phyloP scores from a whole-genome alignment of 257 asterid species.

The Marsdenia floribunda region DNA sequence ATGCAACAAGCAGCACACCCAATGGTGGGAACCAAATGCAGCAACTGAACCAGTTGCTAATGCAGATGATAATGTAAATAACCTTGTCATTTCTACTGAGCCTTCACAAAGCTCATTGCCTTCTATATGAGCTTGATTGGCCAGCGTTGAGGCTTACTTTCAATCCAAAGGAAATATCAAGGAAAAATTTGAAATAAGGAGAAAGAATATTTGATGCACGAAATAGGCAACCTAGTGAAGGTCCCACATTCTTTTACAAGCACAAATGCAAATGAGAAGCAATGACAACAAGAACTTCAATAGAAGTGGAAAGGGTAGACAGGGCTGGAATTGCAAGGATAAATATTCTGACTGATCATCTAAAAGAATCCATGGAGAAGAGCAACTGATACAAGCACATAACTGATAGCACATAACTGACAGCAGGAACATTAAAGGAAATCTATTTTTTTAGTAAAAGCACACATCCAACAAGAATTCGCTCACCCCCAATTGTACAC shows the following conservation, averaged over 20 bases:
- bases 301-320: not conserved
- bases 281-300: not conserved
- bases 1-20: not conserved
- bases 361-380: not conserved
- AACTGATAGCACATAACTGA: not conserved
- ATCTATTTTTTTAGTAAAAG: not conserved
- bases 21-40: not conserved
- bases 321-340: not conserved
- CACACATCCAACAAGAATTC: slow-evolving; percentile 11
- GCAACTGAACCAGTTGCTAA: not conserved
- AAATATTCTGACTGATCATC: not conserved
- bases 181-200: not conserved
- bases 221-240: not conserved
- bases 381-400: not conserved
- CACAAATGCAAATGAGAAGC: not conserved
- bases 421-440: slow-evolving; percentile 3
- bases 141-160: not conserved
- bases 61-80: not conserved
- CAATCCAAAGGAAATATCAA: not conserved
- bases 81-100: not conserved
- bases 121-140: not conserved
- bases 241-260: not conserved
- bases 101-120: not conserved
- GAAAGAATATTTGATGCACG: not conserved
- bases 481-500: slow-evolving; percentile 95